Base-by-base conservation (phyloP, 257 asterid genomes). In the Sherardia arvensis region DNA sequence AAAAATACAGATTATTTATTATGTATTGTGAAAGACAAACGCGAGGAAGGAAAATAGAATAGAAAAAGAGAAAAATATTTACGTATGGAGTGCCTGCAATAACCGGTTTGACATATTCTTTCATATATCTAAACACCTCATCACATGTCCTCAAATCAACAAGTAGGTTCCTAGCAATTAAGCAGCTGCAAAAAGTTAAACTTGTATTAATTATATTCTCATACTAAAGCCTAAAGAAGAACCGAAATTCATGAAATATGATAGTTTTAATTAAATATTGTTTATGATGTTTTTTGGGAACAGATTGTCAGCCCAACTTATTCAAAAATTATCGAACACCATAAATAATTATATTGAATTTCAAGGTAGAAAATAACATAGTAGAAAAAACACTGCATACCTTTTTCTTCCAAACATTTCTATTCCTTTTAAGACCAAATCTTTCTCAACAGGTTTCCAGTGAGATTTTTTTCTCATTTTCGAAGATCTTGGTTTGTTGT, bases 371-470 rank as follows among this genome's bases (percentile, higher is more conserved):
- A n/a, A n/a, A n/a, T n/a, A n/a, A n/a, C n/a, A n/a, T n/a, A n/a
- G n/a, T n/a, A n/a, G n/a, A n/a, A 1, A 38, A 38, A 38, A 38
- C 18, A 38, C n/a, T n/a, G n/a, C 69, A 18, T 78, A 87, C 99
- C 99, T 93, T 65, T 87, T 90, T 82, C 84, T 84, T 68, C 97
- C 99, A 81, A 85, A 93, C 53, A 93, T 90, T 77, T 90, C 96
- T 66, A 84, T 71, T 48, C 99, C 97, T 68, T 93, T 90, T 70
- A 74, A 64, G 85, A 78, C 83, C 73, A 90, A 77, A 73, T 93
- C 99, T 76, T 79, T 90, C 83, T 93, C 97, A 30, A 93, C 78
- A 76, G 89, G 87, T 60, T 76, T 93, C 97, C 98, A 88, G 22
- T 76, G 75, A 60, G 81, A 79, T 58, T 55, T 79, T 69, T 78